These are phyloP conservation scores for Potentilla sterilis DNA, from an alignment of 306 rosid species.

Conservation along the genomic window DNA sequence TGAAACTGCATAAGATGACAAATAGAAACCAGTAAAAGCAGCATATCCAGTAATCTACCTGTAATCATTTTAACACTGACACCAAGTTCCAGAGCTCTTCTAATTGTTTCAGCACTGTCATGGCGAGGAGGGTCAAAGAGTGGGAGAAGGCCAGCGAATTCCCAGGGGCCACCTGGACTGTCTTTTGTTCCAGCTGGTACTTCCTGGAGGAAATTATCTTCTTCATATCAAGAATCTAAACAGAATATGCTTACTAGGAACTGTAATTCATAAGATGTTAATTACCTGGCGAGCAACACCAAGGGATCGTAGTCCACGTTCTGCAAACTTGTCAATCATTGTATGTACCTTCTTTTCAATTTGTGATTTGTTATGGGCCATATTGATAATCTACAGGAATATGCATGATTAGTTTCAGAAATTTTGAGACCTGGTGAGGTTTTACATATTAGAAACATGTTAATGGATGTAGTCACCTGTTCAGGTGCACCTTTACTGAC, in stretches of 20 bases:
- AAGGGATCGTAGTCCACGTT: conserved; percentile 71
- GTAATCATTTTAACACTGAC: conserved; percentile 80
- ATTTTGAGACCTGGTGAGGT: background rate
- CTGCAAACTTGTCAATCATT: conserved; percentile 66
- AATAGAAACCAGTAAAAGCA: background rate
- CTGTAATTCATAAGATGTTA: background rate
- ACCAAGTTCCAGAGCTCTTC: conserved; percentile 77
- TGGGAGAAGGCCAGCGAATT: conserved; percentile 76
- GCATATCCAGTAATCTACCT: conserved; percentile 30
- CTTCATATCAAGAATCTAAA: conserved; percentile 8
- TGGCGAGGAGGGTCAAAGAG: conserved; percentile 79
- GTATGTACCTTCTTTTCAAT: conserved; percentile 52
- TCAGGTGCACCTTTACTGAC: conserved; percentile 86
- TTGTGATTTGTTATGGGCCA: conserved; percentile 57
- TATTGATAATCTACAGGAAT: conserved; percentile 52
- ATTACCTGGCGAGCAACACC: conserved; percentile 59
- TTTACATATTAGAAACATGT: background rate
- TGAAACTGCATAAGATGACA: background rate
- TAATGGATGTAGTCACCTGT: conserved; percentile 41
- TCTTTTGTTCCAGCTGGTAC: conserved; percentile 66
- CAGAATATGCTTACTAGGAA: background rate
- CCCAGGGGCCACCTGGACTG: conserved; percentile 74
- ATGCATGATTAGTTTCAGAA: background rate
- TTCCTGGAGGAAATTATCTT: conserved; percentile 33
- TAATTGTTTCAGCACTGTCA: conserved; percentile 75